Percentiles rank a stretch among this genome's conserved stretches.
These are phyloP conservation scores for Russula dissimulans DNA, from an alignment of 768 basidiomycete species.

Conservation along the genomic window DNA sequence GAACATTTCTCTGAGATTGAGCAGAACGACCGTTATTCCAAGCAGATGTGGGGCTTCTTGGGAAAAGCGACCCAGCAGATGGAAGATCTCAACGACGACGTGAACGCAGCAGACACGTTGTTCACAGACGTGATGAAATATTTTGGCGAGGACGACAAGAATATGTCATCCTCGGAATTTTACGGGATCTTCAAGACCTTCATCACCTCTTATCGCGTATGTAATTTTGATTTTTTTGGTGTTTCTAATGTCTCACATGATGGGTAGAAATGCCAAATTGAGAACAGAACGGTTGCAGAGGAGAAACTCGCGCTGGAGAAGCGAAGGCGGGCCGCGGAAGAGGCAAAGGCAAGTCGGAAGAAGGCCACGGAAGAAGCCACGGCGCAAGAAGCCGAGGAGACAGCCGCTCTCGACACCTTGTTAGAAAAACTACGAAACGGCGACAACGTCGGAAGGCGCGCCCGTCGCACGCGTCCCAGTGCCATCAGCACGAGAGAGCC, in stretches of 20 bases:
- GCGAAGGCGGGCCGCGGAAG: slow-evolving; percentile 59
- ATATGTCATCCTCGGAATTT: slow-evolving; percentile 81
- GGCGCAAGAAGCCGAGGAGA: slow-evolving; percentile 43
- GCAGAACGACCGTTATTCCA: slow-evolving; percentile 68
- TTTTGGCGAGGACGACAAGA: slow-evolving; percentile 90
- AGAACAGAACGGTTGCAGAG: slow-evolving; percentile 68
- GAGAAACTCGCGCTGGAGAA: slow-evolving; percentile 59
- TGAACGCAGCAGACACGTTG: slow-evolving; percentile 74
- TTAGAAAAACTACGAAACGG: slow-evolving; percentile 67
- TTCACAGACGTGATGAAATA: slow-evolving; percentile 82
- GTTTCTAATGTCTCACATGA: not conserved
- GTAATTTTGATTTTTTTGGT: slow-evolving; percentile 15
- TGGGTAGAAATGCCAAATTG: slow-evolving; percentile 75
- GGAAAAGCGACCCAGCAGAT: slow-evolving; percentile 65
- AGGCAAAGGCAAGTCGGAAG: slow-evolving; percentile 46
- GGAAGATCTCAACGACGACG: slow-evolving; percentile 79
- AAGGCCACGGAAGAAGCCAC: slow-evolving; percentile 35
- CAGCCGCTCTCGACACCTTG: slow-evolving; percentile 53
- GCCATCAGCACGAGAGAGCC: slow-evolving; percentile 27
- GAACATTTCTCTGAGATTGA: slow-evolving; percentile 72
- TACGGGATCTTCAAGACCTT: slow-evolving; percentile 98
- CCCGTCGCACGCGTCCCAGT: slow-evolving; percentile 40
- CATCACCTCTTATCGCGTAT: slow-evolving; percentile 81
- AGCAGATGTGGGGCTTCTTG: slow-evolving; percentile 88
- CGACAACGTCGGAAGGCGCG: slow-evolving; percentile 49